Base-by-base conservation (phyloP, 2,329 filamentous ascomycete species). In the Exophiala bonariae region DNA sequence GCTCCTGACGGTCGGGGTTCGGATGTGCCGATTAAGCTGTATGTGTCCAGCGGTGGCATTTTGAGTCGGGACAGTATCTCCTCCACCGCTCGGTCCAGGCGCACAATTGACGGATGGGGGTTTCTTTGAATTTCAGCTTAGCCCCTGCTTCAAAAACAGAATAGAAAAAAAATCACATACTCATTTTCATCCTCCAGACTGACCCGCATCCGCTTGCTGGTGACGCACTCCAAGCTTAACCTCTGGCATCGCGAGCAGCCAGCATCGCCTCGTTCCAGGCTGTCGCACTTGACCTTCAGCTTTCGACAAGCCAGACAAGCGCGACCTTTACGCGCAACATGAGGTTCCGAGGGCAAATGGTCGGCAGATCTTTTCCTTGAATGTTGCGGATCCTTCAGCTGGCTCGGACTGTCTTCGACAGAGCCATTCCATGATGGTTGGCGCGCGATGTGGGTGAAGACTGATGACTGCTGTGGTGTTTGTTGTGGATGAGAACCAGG, bases 251-350 rank as follows among this genome's bases (percentile, higher is more conserved):
- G 33, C n/a, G 57, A 59, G 42, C 57, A 59, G 8, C 57, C 57
- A 7, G 55, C 34, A 32, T 54, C 48, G 6, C 57, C 57, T 13
- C 53, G 52, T 35, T 59, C 57, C 19, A 56, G 51, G 30, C 47
- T 50, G 51, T 59, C 57, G 36, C 57, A 59, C 45, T 59, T 59
- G 32, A 59, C 55, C 32, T 58, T 59, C 17, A 59, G 41, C 35
- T 59, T 59, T 28, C 57, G 53, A 36, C 57, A 59, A 3, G 57
- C 50, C 9, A 59, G 44, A 50, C 57, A 59, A 18, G 57, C 57
- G 16, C 57, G 50, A 13, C 57, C 57, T 48, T 59, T 59, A 31
- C 55, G 52, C 19, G 57, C 53, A 16, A 53, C 47, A 20, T 54
- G 57, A 10, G 48, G 47, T 14, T 59, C 52, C 4, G 42, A 4